Base-by-base conservation (phyloP, 805 yeast genomes). In the Starmerella etchellsii region DNA sequence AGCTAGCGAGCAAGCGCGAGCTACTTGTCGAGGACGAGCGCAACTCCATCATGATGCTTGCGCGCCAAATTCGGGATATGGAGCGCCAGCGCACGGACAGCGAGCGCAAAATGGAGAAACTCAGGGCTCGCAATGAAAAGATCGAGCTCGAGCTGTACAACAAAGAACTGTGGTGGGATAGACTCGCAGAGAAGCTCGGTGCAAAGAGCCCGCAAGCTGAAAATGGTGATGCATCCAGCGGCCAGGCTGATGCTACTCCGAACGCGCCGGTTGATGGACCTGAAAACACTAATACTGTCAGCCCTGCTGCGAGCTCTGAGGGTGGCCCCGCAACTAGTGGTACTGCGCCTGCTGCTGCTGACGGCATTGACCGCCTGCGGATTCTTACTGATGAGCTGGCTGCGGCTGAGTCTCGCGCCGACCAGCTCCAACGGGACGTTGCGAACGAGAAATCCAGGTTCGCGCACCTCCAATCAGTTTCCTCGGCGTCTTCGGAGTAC, bases 31-130 rank as follows among this genome's bases (percentile, higher is more conserved):
- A 60, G 6, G 71, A 65, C 10, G 61, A 69, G 29, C 58, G 62
- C 8, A 59, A 61, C 20, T 71, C 74, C n/a, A 62, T 66, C 38
- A 51, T 65, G 1, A 67, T 64, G 26, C 62, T 81, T 11, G 52
- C 62, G 0, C 56, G 59, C 13, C 78, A 78, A 41, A 61, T 71
- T 1, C 61, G 62, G 21, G 73, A 59, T 16, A 43, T 54, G 3
- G 59, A 57, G 23, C 43, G 33, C 20, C 34, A 43, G 22, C 31
- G 50, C 3, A 36, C 37, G 37, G 37, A 42, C 16, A 52, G 54
- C n/a, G 57, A 56, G 29, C 44, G 54, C 16, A 43, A 51, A 14
- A 41, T 51, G 2, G 61, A 58, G 38, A 43, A 26, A 49, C 41
- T 19, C 32, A 40, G 15, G 54, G 50, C 18, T 39, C 54, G 30